Evolutionary conservation across 805 yeast genomes (phyloP), one percentile per base, ranked within the genome.

Genomic region (Millerozyma miso): DNA sequence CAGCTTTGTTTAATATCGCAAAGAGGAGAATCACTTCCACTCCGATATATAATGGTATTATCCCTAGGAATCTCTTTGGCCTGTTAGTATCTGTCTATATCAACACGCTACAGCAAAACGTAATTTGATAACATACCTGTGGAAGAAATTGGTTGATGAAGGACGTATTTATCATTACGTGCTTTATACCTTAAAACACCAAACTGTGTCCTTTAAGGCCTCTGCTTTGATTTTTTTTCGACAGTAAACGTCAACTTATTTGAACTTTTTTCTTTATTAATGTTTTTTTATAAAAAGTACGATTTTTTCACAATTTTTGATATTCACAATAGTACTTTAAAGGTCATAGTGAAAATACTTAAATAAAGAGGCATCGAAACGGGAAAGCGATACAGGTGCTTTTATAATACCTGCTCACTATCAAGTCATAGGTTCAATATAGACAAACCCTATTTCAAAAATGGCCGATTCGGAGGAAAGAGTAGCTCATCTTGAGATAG

Each of bases 1-100:
- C 81, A 51, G 90, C 87, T 59, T 90, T 90, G 68, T 91, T 91
- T 49, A 90, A 73, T 31, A 89, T 76, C 13, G 90, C 85, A 31
- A 86, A 71, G 1, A 87, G 83, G 4, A 89, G 71, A 16, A 85
- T 78, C 1, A 88, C 60, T 60, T 91, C 98, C 18, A 89, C 95
- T 12, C 97, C 98, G 18, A 85, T 73, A 56, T 85, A 88, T 19
- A 91, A 74, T 4, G 98, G 97, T 3, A 88, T 63, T 40, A 75
- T 55, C 12, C 83, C 81, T n/a, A 87, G 58, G 59, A 88, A 88
- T 56, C 73, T 75, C 80, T 79, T 39, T 13, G 15, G 23, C 13
- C 33, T 32, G 48, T 45, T 45, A 45, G 48, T 46, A 32, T 7
- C 5, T 23, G 31, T 23, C 32, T 37, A n/a, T 13, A 32, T 15